Percentiles rank a stretch among this genome's conserved stretches.
Conservation (phyloP, 1,284 basidiomycete genomes). For the Sporisorium graminicola region DNA sequence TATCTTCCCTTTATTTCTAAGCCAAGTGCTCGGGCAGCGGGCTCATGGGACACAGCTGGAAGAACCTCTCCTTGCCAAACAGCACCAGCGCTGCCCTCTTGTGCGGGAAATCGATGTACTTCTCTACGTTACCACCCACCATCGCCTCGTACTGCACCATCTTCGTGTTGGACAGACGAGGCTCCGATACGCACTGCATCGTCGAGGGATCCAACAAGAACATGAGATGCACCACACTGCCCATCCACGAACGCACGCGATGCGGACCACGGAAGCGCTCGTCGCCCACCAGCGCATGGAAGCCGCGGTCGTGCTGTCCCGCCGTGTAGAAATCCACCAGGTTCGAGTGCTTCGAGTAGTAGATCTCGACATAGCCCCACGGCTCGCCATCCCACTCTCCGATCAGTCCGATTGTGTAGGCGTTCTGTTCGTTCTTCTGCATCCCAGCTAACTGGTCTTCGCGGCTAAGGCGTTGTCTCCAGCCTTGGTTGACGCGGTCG, state of each 20-base stretch:
- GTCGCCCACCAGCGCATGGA: slow-evolving; percentile 66
- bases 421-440: slow-evolving; percentile 38
- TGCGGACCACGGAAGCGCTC: slow-evolving; percentile 63
- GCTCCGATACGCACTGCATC: slow-evolving; percentile 58
- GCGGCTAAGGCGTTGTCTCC: slow-evolving; percentile 59
- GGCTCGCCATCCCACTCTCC: slow-evolving; percentile 66
- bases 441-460: slow-evolving; percentile 56
- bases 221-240: slow-evolving; percentile 62
- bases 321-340: slow-evolving; percentile 53
- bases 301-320: slow-evolving; percentile 59
- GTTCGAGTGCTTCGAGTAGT: slow-evolving; percentile 56
- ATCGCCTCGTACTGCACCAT: slow-evolving; percentile 66
- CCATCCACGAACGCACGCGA: slow-evolving; percentile 66
- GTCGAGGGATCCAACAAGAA: slow-evolving; percentile 63
- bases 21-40: slow-evolving; percentile 41
- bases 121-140: slow-evolving; percentile 67
- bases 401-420: slow-evolving; percentile 54
- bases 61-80: slow-evolving; percentile 62
- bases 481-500: slow-evolving; percentile 63
- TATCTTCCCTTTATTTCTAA: not conserved
- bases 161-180: slow-evolving; percentile 61
- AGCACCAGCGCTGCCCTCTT: slow-evolving; percentile 65
- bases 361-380: slow-evolving; percentile 67
- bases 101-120: slow-evolving; percentile 63
- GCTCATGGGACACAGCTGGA: slow-evolving; percentile 64